Percentiles rank a stretch among this genome's conserved stretches.
Evolutionary conservation across 345 rosid genomes (phyloP).

Genomic region (Populus pruinosa): DNA sequence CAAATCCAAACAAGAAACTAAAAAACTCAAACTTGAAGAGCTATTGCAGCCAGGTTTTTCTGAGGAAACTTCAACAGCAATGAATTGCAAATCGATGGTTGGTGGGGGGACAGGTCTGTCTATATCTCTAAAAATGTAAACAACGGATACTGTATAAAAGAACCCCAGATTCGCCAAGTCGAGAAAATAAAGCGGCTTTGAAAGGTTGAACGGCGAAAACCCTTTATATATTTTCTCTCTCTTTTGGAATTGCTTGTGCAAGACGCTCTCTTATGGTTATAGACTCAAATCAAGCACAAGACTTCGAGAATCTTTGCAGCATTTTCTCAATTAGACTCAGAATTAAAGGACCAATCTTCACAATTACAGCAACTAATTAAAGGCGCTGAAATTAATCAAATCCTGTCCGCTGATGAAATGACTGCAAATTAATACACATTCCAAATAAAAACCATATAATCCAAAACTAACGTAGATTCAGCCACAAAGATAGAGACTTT

Average conservation of each 20-base stretch:
- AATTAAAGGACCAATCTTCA: not conserved
- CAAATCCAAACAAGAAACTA: not conserved
- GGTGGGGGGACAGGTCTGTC: conserved; percentile 8
- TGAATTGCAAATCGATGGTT: not conserved
- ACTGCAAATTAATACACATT: conserved; percentile 7
- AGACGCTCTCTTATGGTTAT: conserved; percentile 13
- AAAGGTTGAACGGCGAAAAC: conserved; percentile 24
- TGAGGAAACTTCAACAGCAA: conserved; percentile 3
- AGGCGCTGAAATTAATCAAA: not conserved
- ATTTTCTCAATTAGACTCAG: conserved; percentile 17
- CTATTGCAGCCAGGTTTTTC: not conserved
- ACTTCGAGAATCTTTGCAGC: conserved; percentile 5
- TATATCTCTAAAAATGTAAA: not conserved
- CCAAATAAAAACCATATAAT: not conserved
- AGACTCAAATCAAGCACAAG: not conserved
- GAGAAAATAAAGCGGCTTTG: conserved; percentile 19
- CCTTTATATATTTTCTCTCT: not conserved
- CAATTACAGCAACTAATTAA: conserved; percentile 1
- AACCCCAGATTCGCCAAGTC: conserved; percentile 7
- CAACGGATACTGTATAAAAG: conserved; percentile 25
- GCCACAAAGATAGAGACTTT: not conserved
- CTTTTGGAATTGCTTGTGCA: conserved; percentile 18
- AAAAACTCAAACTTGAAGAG: conserved; percentile 1
- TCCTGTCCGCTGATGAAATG: not conserved
- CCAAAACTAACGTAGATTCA: conserved; percentile 11